Percentiles rank a stretch among this genome's conserved stretches.
These are phyloP conservation scores for Lactarius pseudohatsudake DNA, from an alignment of 768 basidiomycete genomes.

Conservation along the genomic window DNA sequence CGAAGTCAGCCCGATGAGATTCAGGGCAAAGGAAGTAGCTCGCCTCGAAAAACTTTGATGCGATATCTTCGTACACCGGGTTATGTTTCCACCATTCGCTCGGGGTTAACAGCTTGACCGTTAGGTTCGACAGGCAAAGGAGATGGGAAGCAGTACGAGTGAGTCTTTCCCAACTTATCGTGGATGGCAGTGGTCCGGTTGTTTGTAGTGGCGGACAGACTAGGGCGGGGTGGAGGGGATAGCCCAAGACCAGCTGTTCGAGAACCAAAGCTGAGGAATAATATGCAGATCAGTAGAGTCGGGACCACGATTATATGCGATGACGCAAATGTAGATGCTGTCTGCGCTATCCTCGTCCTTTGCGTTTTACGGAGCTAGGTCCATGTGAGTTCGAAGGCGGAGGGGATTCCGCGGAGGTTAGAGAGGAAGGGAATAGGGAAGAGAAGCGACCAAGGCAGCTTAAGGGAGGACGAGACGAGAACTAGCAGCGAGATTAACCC, in stretches of 20 bases:
- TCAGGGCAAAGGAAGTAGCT: constrained; percentile 14
- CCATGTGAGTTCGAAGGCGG: too few relatives aligned
- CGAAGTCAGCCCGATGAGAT: constrained; percentile 5
- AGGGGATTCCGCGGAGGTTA: too few relatives aligned
- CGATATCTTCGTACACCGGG: constrained; percentile 96
- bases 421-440: too few relatives aligned
- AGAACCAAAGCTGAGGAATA: constrained; percentile 50
- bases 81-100: constrained; percentile 89
- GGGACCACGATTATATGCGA: constrained; percentile 94
- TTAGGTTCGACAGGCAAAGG: constrained; percentile 84
- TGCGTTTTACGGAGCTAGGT: constrained; percentile 47
- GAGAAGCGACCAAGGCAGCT: too few relatives aligned
- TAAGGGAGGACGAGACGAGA: too few relatives aligned
- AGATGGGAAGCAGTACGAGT: constrained; percentile 87
- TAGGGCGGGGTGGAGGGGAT: constrained; percentile 64
- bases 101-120: constrained; percentile 46
- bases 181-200: constrained; percentile 72
- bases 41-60: constrained; percentile 95
- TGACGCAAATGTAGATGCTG: constrained; percentile 89
- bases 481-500: too few relatives aligned
- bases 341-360: constrained; percentile 94
- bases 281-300: constrained; percentile 79
- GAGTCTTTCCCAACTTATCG: constrained; percentile 47
- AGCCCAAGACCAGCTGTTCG: constrained; percentile 98
- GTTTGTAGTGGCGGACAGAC: constrained; percentile 54